Percentiles rank a stretch among this genome's conserved stretches.
These are phyloP conservation scores for Pseudogymnoascus destructans DNA, from an alignment of 2,329 filamentous ascomycete genomes.

Conservation along the genomic window DNA sequence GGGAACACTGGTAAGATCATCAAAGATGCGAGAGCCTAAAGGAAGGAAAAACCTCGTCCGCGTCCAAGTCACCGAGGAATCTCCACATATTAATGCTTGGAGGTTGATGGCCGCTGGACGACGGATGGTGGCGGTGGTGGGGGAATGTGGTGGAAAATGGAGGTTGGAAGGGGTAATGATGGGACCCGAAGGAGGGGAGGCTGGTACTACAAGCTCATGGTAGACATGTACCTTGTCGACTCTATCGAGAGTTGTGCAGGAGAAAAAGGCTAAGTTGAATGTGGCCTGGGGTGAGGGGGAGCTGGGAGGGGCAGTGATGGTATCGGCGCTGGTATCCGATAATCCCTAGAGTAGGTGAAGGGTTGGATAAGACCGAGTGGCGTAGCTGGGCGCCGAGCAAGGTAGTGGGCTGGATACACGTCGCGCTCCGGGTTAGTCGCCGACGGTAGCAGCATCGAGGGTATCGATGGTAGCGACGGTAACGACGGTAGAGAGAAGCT, in stretches of 20 bases:
- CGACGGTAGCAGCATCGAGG: neutral
- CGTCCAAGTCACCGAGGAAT: neutral
- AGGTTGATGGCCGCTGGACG: neutral
- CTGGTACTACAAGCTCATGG: neutral
- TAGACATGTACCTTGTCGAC: neutral
- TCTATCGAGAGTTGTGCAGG: constrained; percentile 4
- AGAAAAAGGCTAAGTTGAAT: constrained; percentile 7
- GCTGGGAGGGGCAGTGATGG: constrained; percentile 5
- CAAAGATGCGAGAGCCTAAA: constrained; percentile 6
- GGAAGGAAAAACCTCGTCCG: constrained; percentile 8
- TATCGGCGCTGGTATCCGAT: constrained; percentile 8
- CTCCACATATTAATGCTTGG: constrained; percentile 8
- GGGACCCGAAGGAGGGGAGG: neutral
- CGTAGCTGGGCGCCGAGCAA: neutral
- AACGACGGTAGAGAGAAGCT: constrained; percentile 8
- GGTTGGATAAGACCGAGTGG: constrained; percentile 5
- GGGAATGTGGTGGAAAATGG: neutral
- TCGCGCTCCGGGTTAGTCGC: neutral
- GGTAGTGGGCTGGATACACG: neutral
- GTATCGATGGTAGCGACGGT: neutral
- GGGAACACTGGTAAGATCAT: constrained; percentile 1
- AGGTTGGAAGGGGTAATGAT: constrained; percentile 7
- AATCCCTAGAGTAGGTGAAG: constrained; percentile 4
- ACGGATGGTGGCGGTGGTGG: constrained; percentile 1
- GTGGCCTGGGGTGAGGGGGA: constrained; percentile 5